These are phyloP conservation scores for Nosema muscidifuracis DNA, from an alignment of 371 early-diverging fungal species.

Conservation along the genomic window DNA sequence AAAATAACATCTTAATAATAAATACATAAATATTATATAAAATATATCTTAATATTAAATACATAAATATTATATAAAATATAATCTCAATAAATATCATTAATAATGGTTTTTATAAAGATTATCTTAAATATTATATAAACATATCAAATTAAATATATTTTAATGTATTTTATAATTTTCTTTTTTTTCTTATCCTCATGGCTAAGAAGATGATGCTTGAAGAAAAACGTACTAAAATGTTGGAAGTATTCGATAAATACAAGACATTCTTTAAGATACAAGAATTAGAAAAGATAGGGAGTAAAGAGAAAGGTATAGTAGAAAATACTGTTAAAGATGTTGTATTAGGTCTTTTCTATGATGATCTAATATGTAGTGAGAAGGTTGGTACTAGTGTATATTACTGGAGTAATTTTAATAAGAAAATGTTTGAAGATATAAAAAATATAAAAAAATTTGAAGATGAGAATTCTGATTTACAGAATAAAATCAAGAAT, in stretches of 20 bases:
- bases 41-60: too few relatives aligned
- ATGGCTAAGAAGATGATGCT: conserved; percentile 21
- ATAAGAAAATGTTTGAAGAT: conserved; percentile 17
- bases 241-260: conserved; percentile 33
- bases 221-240: conserved; percentile 26
- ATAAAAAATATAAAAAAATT: conserved; percentile 31
- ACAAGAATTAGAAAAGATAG: conserved; percentile 80
- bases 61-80: too few relatives aligned
- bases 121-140: neutral
- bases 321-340: conserved; percentile 77
- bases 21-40: too few relatives aligned
- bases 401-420: conserved; percentile 82
- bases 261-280: conserved; percentile 66
- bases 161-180: neutral
- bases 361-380: conserved; percentile 73
- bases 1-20: too few relatives aligned
- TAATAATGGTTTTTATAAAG: too few relatives aligned
- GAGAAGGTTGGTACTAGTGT: conserved; percentile 84
- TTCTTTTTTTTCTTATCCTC: too few relatives aligned
- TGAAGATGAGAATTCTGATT: conserved; percentile 49
- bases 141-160: too few relatives aligned
- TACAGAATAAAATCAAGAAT: neutral
- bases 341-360: conserved; percentile 74
- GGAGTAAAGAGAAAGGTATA: conserved; percentile 75
- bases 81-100: too few relatives aligned